Evolutionary conservation across 306 rosid species (phyloP), one percentile per base, ranked within the genome.

Genomic region (Glycine latifolia): DNA sequence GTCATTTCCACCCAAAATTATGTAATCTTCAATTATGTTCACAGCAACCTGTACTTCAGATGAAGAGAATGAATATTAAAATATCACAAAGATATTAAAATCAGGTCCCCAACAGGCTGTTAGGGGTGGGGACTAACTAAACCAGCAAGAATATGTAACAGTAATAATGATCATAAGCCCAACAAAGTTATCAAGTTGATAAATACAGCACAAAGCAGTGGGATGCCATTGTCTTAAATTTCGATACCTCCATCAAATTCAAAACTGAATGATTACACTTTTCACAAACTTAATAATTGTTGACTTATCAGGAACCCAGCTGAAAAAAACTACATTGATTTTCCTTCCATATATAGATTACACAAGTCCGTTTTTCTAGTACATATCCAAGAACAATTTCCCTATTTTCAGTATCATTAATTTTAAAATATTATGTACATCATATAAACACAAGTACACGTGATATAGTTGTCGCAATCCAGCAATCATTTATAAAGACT

Each of bases 1-100:
- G 78, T 92, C 95, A 56, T 79, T 84, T 86, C 97, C 97, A 47
- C 98, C 97, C 90, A 95, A 82, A 86, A 93, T 84, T 73, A 93
- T 88, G 88, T 95, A 95, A 78, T 90, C 95, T 86, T 95, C 99
- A 81, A 91, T 88, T 83, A 95, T 91, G 79, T 82, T 87, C 79
- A 95, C 89, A 46, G 92, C 87, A 87, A 95, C 93, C 99, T 95
- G 92, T 75, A 86, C 81, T 54, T 65, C 77, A 80, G 74, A 82
- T 77, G 67, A 56, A 77, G 78, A 53, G 52, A 69, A 85, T 50
- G 79, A 62, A 80, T 41, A 69, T 63, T 71, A 6, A 81, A 59
- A 63, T 16, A 58, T 10, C 44, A 63, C 37, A 48, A 60, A 73
- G 35, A 83, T 31, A 80, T 12, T 13, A 68, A 67, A 69, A 62